Conservation (phyloP, 176 grass and related monocot species). For the Eragrostis curvula region DNA sequence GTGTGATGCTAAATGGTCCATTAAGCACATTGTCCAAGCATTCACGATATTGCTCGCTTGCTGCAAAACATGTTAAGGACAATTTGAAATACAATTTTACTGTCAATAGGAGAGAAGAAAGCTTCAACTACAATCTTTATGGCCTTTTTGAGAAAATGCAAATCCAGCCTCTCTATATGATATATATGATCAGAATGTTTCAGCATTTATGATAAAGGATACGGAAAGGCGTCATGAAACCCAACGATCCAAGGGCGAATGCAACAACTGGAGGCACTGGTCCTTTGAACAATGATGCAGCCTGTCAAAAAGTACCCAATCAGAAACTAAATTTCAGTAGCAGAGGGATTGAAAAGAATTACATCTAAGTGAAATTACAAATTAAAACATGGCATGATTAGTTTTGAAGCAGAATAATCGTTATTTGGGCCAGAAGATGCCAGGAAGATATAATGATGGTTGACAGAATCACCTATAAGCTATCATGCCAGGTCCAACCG, state of each 20-base stretch:
- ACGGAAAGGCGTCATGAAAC: constrained; percentile 99
- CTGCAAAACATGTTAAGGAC: constrained; percentile 67
- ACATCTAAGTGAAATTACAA: not conserved
- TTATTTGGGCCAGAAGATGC: not conserved
- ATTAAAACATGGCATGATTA: constrained; percentile 9
- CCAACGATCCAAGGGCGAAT: constrained; percentile 90
- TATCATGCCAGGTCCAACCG: constrained; percentile 4
- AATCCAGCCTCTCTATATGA: not conserved
- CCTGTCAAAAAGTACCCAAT: constrained; percentile 53
- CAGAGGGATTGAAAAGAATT: constrained; percentile 2
- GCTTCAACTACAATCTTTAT: not conserved
- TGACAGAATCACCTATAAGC: not conserved
- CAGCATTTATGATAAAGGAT: constrained; percentile 52
- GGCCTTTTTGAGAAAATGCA: not conserved
- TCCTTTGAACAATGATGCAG: constrained; percentile 97
- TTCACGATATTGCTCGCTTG: constrained; percentile 75
- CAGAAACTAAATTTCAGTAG: constrained; percentile 31
- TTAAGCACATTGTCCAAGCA: constrained; percentile 81
- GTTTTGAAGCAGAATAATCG: constrained; percentile 9
- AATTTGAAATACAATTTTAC: not conserved
- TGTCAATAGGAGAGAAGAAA: not conserved
- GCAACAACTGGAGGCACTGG: constrained; percentile 95
- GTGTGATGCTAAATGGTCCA: constrained; percentile 84
- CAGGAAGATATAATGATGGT: not conserved
- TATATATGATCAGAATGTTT: not conserved